A percentile compares a stretch with the other conserved stretches of the same genome.
Conservation (phyloP, 2,329 filamentous ascomycete species). For the Colletotrichum lupini region DNA sequence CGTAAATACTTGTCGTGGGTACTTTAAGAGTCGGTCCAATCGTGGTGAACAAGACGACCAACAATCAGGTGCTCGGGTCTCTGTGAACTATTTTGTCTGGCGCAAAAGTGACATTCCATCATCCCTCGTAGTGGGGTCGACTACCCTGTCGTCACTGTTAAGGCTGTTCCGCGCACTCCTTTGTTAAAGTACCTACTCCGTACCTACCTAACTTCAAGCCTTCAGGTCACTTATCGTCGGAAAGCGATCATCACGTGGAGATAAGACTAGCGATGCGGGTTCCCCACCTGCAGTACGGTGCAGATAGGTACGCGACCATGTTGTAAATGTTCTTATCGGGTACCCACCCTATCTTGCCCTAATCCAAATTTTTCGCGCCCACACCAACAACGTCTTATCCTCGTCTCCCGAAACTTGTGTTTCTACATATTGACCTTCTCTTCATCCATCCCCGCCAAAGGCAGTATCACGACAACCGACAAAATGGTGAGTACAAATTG, state of each 20-base stretch:
- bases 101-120: neutral
- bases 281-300: neutral
- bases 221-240: too few species aligned
- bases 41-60: neutral
- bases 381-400: slow-evolving; percentile 7
- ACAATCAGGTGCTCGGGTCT: too few species aligned
- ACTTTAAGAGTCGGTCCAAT: neutral
- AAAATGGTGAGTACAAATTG: slow-evolving; percentile 33
- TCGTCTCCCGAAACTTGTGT: neutral
- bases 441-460: slow-evolving; percentile 21
- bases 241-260: neutral
- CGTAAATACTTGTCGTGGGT: neutral
- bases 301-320: neutral
- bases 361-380: slow-evolving; percentile 26
- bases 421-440: neutral
- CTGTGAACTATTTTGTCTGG: too few species aligned
- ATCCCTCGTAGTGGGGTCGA: too few species aligned
- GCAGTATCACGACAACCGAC: slow-evolving; percentile 34
- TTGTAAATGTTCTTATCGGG: neutral
- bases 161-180: too few species aligned
- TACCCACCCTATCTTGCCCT: neutral
- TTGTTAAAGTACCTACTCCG: too few species aligned
- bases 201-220: too few species aligned
- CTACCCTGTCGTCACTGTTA: neutral
- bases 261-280: neutral